Percentiles rank a stretch among this genome's conserved stretches.
Conservation (phyloP, 305 asterid species). For the Plantago coronopus region DNA sequence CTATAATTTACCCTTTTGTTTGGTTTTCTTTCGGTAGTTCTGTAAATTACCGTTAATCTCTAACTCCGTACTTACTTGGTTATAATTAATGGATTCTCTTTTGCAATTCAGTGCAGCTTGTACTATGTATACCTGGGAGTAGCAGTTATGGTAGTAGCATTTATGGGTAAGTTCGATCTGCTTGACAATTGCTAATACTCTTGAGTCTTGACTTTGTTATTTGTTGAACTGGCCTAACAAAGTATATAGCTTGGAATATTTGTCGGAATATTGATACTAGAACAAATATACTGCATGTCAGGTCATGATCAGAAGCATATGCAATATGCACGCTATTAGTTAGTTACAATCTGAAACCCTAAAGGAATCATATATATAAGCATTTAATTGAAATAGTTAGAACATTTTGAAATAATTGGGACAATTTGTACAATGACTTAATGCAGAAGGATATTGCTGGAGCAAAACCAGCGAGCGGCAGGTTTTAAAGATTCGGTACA, state of each 20-base stretch:
- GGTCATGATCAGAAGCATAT: background rate
- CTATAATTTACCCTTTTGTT: too few relatives aligned
- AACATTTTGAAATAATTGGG: background rate
- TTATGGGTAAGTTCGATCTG: slow-evolving; percentile 69
- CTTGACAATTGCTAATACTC: background rate
- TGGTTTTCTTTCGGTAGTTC: background rate
- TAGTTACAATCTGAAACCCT: slow-evolving; percentile 2
- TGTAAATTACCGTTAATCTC: background rate
- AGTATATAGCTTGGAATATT: too few relatives aligned
- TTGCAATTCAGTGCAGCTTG: slow-evolving; percentile 63
- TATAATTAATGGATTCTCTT: slow-evolving; percentile 18
- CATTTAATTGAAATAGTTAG: too few relatives aligned
- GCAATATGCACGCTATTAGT: too few relatives aligned
- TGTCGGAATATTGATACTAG: too few relatives aligned
- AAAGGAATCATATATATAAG: background rate
- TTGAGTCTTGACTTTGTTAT: too few relatives aligned
- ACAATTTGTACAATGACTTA: background rate
- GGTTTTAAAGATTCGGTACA: slow-evolving; percentile 67
- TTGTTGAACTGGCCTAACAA: too few relatives aligned
- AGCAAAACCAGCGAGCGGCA: slow-evolving; percentile 84
- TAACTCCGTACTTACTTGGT: slow-evolving; percentile 1
- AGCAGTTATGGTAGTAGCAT: slow-evolving; percentile 74
- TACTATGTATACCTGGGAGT: slow-evolving; percentile 77
- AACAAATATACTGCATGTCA: background rate
- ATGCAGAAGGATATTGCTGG: slow-evolving; percentile 93